phyloP scores from a whole-genome alignment of 2,329 filamentous ascomycete species.

The Neurospora crassa region DNA sequence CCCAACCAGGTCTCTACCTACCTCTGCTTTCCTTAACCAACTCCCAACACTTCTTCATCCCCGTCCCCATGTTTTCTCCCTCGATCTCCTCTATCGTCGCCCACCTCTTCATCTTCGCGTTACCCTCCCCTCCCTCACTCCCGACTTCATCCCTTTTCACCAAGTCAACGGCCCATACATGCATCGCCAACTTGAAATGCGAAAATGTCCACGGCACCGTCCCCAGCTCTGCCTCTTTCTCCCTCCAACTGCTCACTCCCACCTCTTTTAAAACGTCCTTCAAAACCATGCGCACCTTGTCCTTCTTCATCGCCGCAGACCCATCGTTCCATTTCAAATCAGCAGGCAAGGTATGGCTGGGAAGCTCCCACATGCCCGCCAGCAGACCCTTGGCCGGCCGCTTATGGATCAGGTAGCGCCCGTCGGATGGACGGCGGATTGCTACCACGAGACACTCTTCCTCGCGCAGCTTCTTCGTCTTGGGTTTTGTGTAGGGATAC shows the following conservation, averaged over 20 bases:
- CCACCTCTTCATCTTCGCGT: constrained; percentile 21
- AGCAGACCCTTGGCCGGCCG: constrained; percentile 45
- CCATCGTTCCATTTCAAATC: background rate
- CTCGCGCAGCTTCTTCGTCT: constrained; percentile 38
- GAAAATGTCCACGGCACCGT: constrained; percentile 49
- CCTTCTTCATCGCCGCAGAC: rapidly evolving
- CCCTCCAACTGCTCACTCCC: constrained; percentile 16
- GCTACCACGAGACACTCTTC: constrained; percentile 46
- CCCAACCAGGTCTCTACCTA: background rate
- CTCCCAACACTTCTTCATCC: constrained; percentile 49
- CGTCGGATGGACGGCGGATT: constrained; percentile 30
- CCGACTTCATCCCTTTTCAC: constrained; percentile 10
- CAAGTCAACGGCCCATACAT: constrained; percentile 41
- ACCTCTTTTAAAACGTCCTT: background rate
- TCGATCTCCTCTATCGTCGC: constrained; percentile 32
- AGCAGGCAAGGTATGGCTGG: constrained; percentile 30
- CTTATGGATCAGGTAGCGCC: constrained; percentile 36
- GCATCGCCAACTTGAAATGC: constrained; percentile 47
- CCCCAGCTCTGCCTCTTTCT: constrained; percentile 30
- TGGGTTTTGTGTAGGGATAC: constrained; percentile 41
- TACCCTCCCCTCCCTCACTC: background rate
- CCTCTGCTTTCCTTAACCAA: constrained; percentile 23
- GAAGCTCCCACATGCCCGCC: constrained; percentile 48
- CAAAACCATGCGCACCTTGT: background rate
- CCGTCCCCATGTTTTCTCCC: constrained; percentile 45